Percentiles rank a stretch among this genome's conserved stretches.
phyloP scores from a whole-genome alignment of 2,329 filamentous ascomycete genomes.

The Clonostachys chloroleuca region DNA sequence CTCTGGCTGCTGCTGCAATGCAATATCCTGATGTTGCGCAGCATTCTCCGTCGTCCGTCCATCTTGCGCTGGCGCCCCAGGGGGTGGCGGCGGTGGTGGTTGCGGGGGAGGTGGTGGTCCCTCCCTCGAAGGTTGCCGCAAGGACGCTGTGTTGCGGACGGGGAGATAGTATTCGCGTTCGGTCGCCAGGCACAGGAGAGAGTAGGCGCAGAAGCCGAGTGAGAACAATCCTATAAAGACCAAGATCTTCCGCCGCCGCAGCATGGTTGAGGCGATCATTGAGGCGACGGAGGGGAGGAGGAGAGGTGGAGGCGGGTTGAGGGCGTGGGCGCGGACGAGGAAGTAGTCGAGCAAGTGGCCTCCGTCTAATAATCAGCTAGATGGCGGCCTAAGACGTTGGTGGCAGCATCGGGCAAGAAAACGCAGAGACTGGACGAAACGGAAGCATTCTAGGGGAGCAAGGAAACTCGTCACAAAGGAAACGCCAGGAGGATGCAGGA shows the following conservation, averaged over 20 bases:
- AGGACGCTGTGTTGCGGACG: too few species aligned
- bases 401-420: too few species aligned
- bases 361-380: too few species aligned
- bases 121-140: neutral
- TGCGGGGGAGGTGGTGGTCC: neutral
- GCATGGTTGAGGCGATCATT: constrained; percentile 9
- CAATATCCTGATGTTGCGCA: constrained; percentile 1
- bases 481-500: too few species aligned
- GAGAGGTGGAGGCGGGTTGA: neutral
- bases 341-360: neutral
- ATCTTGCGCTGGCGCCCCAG: neutral
- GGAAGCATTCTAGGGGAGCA: too few species aligned
- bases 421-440: too few species aligned
- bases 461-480: too few species aligned
- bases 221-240: constrained; percentile 25
- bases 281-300: neutral
- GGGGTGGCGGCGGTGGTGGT: neutral
- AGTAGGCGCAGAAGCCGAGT: constrained; percentile 29
- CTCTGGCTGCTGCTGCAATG: constrained; percentile 8
- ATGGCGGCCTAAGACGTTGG: too few species aligned
- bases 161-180: neutral
- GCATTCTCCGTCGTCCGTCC: neutral
- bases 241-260: constrained; percentile 33
- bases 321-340: neutral
- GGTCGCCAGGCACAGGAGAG: constrained; percentile 11